Evolutionary conservation across 2,329 filamentous ascomycete species (phyloP).

Genomic region (Claviceps fusiformis): DNA sequence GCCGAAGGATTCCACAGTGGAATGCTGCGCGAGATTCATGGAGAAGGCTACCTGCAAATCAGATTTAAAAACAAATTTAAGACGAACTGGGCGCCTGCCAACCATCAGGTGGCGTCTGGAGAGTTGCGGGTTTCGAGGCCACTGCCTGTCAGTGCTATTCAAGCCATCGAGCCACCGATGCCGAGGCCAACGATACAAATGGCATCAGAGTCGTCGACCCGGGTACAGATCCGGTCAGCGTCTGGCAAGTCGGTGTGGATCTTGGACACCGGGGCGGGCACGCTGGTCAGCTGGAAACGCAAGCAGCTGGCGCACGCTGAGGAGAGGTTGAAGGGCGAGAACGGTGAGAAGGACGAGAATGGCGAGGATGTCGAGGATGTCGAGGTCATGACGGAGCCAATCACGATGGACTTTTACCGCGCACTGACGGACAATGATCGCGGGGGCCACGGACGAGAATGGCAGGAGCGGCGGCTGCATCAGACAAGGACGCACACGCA

Average conservation of each 20-base stretch:
- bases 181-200: conserved; percentile 12
- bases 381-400: conserved; percentile 31
- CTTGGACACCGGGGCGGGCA: conserved; percentile 29
- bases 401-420: conserved; percentile 45
- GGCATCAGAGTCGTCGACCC: conserved; percentile 2
- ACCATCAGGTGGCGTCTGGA: conserved; percentile 38
- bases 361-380: neutral
- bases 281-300: conserved; percentile 28
- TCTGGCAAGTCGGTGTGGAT: conserved; percentile 26
- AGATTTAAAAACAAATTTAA: conserved; percentile 28
- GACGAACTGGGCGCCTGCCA: conserved; percentile 36
- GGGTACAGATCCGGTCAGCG: conserved; percentile 21
- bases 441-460: conserved; percentile 42
- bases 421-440: conserved; percentile 54
- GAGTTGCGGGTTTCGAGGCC: conserved; percentile 28
- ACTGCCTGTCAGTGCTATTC: conserved; percentile 13
- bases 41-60: conserved; percentile 34
- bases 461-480: conserved; percentile 34
- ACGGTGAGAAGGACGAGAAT: no score
- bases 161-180: conserved; percentile 8
- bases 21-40: conserved; percentile 10
- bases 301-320: conserved; percentile 12
- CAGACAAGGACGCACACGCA: conserved; percentile 30
- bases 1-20: conserved; percentile 18
- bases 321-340: no score